Evolutionary conservation across 495 filamentous ascomycete genomes (phyloP).

Genomic region (Daldinia loculata): DNA sequence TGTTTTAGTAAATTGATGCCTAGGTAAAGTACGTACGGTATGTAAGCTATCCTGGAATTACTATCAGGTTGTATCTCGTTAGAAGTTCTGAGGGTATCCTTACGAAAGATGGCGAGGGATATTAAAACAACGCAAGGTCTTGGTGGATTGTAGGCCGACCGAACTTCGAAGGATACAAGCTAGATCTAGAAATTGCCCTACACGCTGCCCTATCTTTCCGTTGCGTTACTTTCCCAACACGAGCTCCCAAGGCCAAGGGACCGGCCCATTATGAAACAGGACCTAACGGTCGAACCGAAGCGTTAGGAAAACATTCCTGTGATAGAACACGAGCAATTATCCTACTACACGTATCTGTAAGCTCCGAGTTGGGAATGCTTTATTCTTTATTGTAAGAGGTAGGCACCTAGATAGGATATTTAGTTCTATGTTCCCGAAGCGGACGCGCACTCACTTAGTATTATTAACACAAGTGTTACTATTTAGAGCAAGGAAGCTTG

Average conservation of each 20-base stretch:
- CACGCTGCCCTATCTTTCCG: conserved; percentile 1
- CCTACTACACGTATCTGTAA: not conserved
- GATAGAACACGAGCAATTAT: not conserved
- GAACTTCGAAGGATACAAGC: not conserved
- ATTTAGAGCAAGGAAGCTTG: not conserved
- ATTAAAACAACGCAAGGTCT: not conserved
- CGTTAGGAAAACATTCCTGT: not conserved
- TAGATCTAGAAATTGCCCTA: not conserved
- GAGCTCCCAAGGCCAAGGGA: conserved; percentile 16
- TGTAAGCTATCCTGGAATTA: not conserved
- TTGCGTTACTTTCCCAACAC: conserved; percentile 11
- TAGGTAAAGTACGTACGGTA: no score
- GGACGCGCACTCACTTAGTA: not conserved
- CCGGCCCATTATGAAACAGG: conserved; percentile 12
- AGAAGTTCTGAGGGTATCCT: not conserved
- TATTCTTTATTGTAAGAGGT: not conserved
- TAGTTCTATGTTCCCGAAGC: not conserved
- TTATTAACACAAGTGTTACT: not conserved
- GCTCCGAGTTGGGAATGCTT: not conserved
- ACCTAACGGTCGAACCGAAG: not conserved
- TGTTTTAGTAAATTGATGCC: no score
- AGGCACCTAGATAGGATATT: not conserved
- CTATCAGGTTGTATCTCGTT: not conserved
- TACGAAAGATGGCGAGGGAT: not conserved
- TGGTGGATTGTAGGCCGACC: no score